Evolutionary conservation across 2,329 filamentous ascomycete genomes (phyloP).

Genomic region (Diaporthe sp.): DNA sequence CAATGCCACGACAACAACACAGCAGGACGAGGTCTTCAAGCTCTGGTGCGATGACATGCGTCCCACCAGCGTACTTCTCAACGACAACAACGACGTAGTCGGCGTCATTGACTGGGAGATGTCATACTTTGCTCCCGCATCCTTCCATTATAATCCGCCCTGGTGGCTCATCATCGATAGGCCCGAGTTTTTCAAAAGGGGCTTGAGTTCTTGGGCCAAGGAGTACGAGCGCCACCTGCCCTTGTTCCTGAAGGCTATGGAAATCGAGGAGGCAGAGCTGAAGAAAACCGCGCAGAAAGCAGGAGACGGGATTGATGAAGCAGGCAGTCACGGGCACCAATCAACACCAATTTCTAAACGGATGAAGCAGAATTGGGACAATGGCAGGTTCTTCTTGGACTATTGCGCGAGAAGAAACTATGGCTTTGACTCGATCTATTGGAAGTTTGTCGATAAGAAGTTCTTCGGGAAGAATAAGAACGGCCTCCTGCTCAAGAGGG

Average conservation of each 20-base stretch:
- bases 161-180: slow-evolving; percentile 24
- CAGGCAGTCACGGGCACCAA: too few relatives aligned
- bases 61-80: slow-evolving; percentile 23
- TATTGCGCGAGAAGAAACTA: slow-evolving; percentile 20
- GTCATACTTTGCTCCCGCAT: slow-evolving; percentile 22
- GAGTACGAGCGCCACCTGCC: not conserved
- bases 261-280: not conserved
- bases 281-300: not conserved
- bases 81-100: slow-evolving; percentile 19
- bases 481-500: not conserved
- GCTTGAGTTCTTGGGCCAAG: not conserved
- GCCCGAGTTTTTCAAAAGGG: not conserved
- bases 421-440: slow-evolving; percentile 22
- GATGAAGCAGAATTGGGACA: slow-evolving; percentile 25
- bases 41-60: slow-evolving; percentile 36
- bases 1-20: not conserved
- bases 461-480: slow-evolving; percentile 26
- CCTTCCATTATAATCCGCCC: slow-evolving; percentile 1
- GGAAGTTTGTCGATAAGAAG: slow-evolving; percentile 24
- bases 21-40: slow-evolving; percentile 6
- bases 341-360: not conserved
- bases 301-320: not conserved
- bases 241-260: slow-evolving; percentile 4
- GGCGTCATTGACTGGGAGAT: slow-evolving; percentile 33
- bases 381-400: slow-evolving; percentile 7